Conservation (phyloP, 208 protist genomes). For the Naegleria lovaniensis region DNA sequence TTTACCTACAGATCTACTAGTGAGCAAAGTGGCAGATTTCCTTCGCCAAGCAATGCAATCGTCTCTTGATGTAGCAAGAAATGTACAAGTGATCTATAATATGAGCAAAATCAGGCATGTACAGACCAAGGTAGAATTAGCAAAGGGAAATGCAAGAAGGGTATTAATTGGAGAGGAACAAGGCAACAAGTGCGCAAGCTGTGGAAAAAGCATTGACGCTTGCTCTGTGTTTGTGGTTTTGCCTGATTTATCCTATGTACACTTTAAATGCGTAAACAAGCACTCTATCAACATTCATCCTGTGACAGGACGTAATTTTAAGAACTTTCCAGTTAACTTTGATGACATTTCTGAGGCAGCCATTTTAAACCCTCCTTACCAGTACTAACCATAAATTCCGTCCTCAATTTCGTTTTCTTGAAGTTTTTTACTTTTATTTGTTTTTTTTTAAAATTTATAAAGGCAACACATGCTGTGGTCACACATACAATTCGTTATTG, state of each 20-base stretch:
- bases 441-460: not conserved
- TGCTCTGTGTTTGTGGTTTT: not conserved
- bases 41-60: not conserved
- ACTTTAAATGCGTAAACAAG: constrained; percentile 12
- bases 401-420: not conserved
- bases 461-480: not conserved
- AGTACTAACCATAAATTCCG: no score
- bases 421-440: not conserved
- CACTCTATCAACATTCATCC: not conserved
- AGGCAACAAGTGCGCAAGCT: not conserved
- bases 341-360: not conserved
- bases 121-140: not conserved
- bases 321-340: not conserved
- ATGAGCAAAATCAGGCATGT: not conserved
- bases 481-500: not conserved
- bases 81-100: not conserved
- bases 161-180: not conserved
- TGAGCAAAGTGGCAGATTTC: not conserved
- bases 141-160: not conserved
- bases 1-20: not conserved
- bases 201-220: not conserved
- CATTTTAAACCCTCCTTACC: constrained; percentile 3
- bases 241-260: not conserved
- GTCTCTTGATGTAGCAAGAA: not conserved
- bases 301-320: not conserved